Evolutionary conservation across 192 early-diverging fungal genomes (phyloP).

Genomic region (Coemansia sp.): DNA sequence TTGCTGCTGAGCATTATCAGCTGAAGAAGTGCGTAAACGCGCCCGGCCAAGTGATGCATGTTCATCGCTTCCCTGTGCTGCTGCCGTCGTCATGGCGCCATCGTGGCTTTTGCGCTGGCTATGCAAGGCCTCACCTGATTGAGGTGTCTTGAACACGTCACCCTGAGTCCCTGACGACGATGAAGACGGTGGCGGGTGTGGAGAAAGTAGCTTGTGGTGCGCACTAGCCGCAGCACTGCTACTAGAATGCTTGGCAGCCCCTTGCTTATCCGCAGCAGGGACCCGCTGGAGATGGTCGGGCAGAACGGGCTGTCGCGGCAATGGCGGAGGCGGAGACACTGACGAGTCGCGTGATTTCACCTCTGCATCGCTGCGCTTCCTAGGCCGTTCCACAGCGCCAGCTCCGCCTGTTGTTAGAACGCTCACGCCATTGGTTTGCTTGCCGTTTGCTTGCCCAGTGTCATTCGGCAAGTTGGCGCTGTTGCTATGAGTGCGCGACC

Average conservation of each 20-base stretch:
- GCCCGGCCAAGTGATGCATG: background rate
- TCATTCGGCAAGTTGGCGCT: background rate
- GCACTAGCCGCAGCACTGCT: background rate
- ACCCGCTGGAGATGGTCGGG: conserved; percentile 23
- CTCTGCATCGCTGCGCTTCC: conserved; percentile 44
- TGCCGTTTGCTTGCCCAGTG: background rate
- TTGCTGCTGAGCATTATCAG: conserved; percentile 1
- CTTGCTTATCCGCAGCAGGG: background rate
- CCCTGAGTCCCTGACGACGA: conserved; percentile 11
- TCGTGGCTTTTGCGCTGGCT: conserved; percentile 35
- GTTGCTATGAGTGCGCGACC: conserved; percentile 41
- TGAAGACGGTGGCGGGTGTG: conserved; percentile 13
- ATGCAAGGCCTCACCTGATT: background rate
- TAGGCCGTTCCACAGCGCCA: conserved; percentile 6
- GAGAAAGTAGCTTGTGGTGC: background rate
- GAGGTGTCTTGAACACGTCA: conserved; percentile 4
- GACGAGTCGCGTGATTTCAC: conserved; percentile 33
- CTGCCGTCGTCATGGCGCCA: conserved; percentile 1
- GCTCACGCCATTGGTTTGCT: background rate
- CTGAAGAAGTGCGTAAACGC: conserved; percentile 15
- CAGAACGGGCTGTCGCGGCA: conserved; percentile 12
- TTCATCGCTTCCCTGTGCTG: conserved; percentile 4
- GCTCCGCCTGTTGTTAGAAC: background rate
- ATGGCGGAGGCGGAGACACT: conserved; percentile 4
- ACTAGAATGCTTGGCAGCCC: background rate